Base-by-base conservation (phyloP, 345 rosid genomes). In the Carallia brachiata region DNA sequence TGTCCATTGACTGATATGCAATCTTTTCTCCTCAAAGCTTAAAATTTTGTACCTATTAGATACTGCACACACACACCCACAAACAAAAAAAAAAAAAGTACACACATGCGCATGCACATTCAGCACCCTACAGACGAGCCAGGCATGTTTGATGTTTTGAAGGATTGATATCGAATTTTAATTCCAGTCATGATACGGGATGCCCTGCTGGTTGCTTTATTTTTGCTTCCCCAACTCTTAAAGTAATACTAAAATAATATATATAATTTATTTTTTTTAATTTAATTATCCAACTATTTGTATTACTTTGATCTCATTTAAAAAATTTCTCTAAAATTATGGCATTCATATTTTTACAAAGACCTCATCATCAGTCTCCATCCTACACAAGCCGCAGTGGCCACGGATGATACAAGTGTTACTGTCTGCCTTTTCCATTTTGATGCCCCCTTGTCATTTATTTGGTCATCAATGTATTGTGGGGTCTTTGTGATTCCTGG, bases 361-460 rank as follows among this genome's bases (percentile, higher is more conserved):
- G 70, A 37, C 65, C 61, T 36, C 52, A 9, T 17, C 36, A 2
- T 48, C 61, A 23, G 30, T 12, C 6, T 23, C 23, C 13, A 32
- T 19, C 36, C 36, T 2, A 30, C 48, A 65, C 44, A 68, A 40
- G 19, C 18, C 23, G 54, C 61, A 32, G n/a, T 66, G 73, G 50
- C 60, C 53, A 15, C 36, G 39, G 15, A 57, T 18, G 57, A 58
- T 65, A 39, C 70, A 32, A 34, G 68, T 31, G 63, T 75, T 75
- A 56, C 72, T 73, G 75, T 83, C 79, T 55, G 71, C 82, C 70
- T 78, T 78, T 77, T 70, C 72, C 37, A 60, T 36, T 56, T 2
- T 56, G 84, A 65, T 64, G 15, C 47, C 34, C 10, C 10, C 17
- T 47, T 32, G 61, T 37, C 61, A 52, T 75, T 53, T 71, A 48